These are phyloP conservation scores for Sideroxylon spinosum DNA, from an alignment of 179 eudicot species.

Conservation along the genomic window DNA sequence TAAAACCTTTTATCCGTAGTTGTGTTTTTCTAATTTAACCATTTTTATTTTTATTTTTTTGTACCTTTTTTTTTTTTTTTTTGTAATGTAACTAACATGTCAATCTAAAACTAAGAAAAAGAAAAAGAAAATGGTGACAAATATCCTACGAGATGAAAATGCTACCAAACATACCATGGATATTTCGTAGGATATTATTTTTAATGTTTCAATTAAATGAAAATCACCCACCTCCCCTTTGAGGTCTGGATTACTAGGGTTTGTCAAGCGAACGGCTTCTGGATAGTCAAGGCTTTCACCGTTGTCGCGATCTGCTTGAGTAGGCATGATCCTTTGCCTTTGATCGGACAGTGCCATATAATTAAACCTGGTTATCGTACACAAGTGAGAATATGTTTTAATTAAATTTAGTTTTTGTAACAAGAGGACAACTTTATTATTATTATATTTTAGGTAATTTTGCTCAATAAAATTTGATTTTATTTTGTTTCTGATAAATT, in stretches of 20 bases:
- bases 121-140: no score
- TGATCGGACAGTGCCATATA: constrained; percentile 70
- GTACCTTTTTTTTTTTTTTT: not conserved
- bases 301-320: constrained; percentile 37
- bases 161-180: no score
- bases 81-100: no score
- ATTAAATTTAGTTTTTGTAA: no score
- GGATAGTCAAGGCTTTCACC: constrained; percentile 50
- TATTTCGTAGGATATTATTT: no score
- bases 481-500: not conserved
- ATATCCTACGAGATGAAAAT: no score
- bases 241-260: constrained; percentile 35
- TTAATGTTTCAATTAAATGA: not conserved
- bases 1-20: no score
- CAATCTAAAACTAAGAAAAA: no score
- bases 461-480: no score
- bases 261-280: constrained; percentile 65
- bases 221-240: constrained; percentile 47
- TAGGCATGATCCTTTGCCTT: constrained; percentile 69
- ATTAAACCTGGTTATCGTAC: constrained; percentile 34
- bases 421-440: no score
- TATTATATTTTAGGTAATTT: no score
- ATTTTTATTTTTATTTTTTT: not conserved
- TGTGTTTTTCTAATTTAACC: not conserved
- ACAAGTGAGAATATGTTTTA: no score